Evolutionary conservation across 257 asterid genomes (phyloP), one percentile per base, ranked within the genome.

Genomic region (Gynochthodes officinalis): DNA sequence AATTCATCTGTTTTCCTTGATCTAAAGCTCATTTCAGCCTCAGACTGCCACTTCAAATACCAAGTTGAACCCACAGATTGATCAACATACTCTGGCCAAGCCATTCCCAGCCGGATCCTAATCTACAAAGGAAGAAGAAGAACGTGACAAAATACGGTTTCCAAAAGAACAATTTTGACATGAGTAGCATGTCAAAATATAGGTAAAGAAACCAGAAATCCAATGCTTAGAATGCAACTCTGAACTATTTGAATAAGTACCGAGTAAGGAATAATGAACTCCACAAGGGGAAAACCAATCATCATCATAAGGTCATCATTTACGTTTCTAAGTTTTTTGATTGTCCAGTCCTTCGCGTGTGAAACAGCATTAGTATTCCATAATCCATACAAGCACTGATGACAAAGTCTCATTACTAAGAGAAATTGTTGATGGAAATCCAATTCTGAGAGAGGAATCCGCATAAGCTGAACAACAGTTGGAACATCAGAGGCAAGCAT

Each of bases 41-140:
- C 91, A 71, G 96, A 87, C 72, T 89, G 97, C 97, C 96, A 91
- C 78, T 77, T 85, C 82, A 92, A 76, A 79, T 95, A 95, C 98
- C 98, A 95, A 60, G 93, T 86, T 65, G 98, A 84, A 76, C 82
- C 80, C 18, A 81, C 86, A 76, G 96, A 79, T 73, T 80, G 86
- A 79, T 94, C 93, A 3, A 82, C 76, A 79, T 88, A 88, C 84
- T 92, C 98, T 48, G 98, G 99, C 96, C 91, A 88, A 69, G 97
- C 98, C 99, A 94, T 94, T 66, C 99, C 98, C 81, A 94, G 81
- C 40, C 67, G 84, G 82, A 89, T 80, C 82, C 97, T 88, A 71
- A 85, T 75, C 99, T 95, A 74, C 71, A 66, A 44, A 49, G 76
- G 70, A 65, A 76, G 54, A 74, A 32, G 54, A 78, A 72, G 28